A percentile compares a stretch with the other conserved stretches of the same genome.
Conservation (phyloP, 2,329 filamentous ascomycete genomes). For the Aspergillus versicolor region DNA sequence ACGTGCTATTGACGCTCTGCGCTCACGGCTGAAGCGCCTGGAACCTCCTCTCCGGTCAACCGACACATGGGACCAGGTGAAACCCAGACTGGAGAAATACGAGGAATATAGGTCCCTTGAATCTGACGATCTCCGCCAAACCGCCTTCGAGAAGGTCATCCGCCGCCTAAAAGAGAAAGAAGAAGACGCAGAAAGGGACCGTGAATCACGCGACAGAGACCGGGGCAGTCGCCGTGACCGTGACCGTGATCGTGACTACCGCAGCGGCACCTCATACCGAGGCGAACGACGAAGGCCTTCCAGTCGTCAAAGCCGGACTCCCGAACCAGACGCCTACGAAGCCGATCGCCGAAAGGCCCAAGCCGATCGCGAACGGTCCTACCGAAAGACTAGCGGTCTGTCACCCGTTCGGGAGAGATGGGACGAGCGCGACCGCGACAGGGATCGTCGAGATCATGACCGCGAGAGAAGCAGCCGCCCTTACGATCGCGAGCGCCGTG, state of each 20-base stretch:
- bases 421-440: slow-evolving; percentile 38
- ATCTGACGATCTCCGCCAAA: slow-evolving; percentile 77
- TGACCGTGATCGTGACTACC: slow-evolving; percentile 59
- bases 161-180: slow-evolving; percentile 89
- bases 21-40: slow-evolving; percentile 82
- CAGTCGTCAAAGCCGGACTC: slow-evolving; percentile 73
- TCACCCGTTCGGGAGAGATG: slow-evolving; percentile 47
- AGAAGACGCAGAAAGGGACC: slow-evolving; percentile 69
- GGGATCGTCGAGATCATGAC: slow-evolving; percentile 43
- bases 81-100: slow-evolving; percentile 72
- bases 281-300: slow-evolving; percentile 41
- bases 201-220: slow-evolving; percentile 50
- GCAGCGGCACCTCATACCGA: slow-evolving; percentile 36
- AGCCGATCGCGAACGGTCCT: slow-evolving; percentile 89
- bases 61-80: slow-evolving; percentile 88
- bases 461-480: slow-evolving; percentile 34
- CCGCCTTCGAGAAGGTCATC: slow-evolving; percentile 88
- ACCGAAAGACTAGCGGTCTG: slow-evolving; percentile 73
- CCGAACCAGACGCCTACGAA: slow-evolving; percentile 92
- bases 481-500: slow-evolving; percentile 83
- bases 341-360: slow-evolving; percentile 91
- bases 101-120: slow-evolving; percentile 82
- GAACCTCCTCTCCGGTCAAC: slow-evolving; percentile 75
- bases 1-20: slow-evolving; percentile 77
- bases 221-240: slow-evolving; percentile 46